Percentiles rank a stretch among this genome's conserved stretches.
Evolutionary conservation across 306 rosid species (phyloP).

Genomic region (Ziziphus jujuba): DNA sequence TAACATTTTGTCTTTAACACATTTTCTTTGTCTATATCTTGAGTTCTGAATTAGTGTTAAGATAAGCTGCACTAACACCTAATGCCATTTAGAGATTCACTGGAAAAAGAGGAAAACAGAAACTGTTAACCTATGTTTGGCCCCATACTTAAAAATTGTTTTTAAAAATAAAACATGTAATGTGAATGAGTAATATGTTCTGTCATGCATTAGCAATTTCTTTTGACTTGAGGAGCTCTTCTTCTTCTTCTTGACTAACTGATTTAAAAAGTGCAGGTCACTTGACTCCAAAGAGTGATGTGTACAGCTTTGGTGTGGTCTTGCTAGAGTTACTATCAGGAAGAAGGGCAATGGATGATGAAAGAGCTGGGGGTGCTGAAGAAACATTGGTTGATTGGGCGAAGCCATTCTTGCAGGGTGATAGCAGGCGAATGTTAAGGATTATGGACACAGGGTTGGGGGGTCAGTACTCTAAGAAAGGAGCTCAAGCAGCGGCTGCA

Average conservation of each 20-base stretch:
- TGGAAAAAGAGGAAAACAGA: too few species aligned
- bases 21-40: too few species aligned
- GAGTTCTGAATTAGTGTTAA: too few species aligned
- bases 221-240: neutral
- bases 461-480: conserved; percentile 86
- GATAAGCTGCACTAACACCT: too few species aligned
- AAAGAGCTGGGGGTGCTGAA: conserved; percentile 41
- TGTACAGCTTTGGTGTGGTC: conserved; percentile 87
- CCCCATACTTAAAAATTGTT: too few species aligned
- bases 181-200: too few species aligned
- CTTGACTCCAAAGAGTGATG: conserved; percentile 82
- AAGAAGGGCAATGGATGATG: conserved; percentile 54
- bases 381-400: conserved; percentile 92
- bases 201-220: neutral
- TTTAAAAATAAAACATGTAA: too few species aligned
- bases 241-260: conserved; percentile 1
- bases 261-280: conserved; percentile 57
- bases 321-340: conserved; percentile 78
- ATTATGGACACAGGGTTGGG: conserved; percentile 81
- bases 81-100: too few species aligned
- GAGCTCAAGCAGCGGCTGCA: conserved; percentile 74
- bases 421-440: conserved; percentile 61
- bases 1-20: too few species aligned
- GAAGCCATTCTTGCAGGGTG: conserved; percentile 54
- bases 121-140: too few species aligned